Evolutionary conservation across 1,284 basidiomycete genomes (phyloP), one percentile per base, ranked within the genome.

Genomic region (Tremellales sp.): DNA sequence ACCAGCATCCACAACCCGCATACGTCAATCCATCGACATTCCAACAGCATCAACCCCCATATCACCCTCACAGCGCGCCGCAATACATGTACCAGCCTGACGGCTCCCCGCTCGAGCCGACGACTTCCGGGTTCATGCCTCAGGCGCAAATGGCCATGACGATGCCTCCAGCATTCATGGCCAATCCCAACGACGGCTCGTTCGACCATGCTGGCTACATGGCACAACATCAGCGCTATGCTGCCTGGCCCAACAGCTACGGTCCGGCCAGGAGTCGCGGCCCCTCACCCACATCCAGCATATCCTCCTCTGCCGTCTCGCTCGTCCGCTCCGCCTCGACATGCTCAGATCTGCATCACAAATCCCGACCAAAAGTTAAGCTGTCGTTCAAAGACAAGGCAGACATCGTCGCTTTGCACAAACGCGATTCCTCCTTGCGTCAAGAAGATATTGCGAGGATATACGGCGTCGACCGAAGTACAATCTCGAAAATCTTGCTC

Each of bases 401-500:
- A 40, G 62, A 64, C 24, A 76, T 78, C 43, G 76, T 76, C 51
- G 64, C 75, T 53, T 60, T 75, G 64, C 61, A 72, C 60, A 60
- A 63, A 8, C 53, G 58, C 7, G 66, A 73, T 46, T 68, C 64
- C 11, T 62, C 62, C 5, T 53, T 69, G 31, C 43, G 69, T 44
- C 75, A 77, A 51, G 75, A 76, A 47, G 72, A 73, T 53, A 74
- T 77, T 39, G 76, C 74, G 7, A 61, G 60, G 27, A 61, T 70
- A 48, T 79, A 78, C 43, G 63, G 74, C 24, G 75, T 78, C 45
- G 78, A 79, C 53, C 68, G 78, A 45, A 77, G 75, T 52, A 78
- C 78, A 7, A 77, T 79, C 50, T 75, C 72, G 49, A 78, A 79
- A 56, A 79, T 78, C 48, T 68, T 79, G 48, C 74, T 62, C 43